Evolutionary conservation across 139 green algal species (phyloP).

Genomic region (Dunaliella primolecta): DNA sequence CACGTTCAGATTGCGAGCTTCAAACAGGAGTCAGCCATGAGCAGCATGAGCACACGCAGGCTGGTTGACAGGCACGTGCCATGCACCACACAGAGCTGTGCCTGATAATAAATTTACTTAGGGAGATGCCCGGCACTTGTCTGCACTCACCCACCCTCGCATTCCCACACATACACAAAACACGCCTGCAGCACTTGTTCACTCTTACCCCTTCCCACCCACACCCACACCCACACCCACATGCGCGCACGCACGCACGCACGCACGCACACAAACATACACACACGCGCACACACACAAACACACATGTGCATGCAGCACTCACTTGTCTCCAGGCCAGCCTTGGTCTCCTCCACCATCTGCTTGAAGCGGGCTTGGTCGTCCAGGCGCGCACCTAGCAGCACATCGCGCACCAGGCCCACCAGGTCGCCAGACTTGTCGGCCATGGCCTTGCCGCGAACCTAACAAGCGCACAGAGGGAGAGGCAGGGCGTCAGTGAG

Average conservation of each 20-base stretch:
- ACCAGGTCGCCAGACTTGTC: conserved; percentile 86
- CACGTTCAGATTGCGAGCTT: too few relatives aligned
- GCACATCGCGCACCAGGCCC: conserved; percentile 58
- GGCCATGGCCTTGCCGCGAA: conserved; percentile 89
- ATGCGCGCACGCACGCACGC: not conserved
- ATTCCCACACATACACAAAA: not conserved
- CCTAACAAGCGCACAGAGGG: conserved; percentile 10
- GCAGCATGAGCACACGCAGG: too few relatives aligned
- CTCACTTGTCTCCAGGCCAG: conserved; percentile 72
- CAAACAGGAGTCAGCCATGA: too few relatives aligned
- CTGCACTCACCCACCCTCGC: too few relatives aligned
- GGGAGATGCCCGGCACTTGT: too few relatives aligned
- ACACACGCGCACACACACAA: not conserved
- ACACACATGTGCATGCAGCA: not conserved
- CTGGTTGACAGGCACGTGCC: too few relatives aligned
- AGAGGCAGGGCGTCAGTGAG: not conserved
- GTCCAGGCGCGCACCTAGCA: not conserved
- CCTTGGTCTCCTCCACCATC: conserved; percentile 95
- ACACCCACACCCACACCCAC: not conserved
- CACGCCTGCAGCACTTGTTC: too few relatives aligned
- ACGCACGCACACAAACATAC: not conserved
- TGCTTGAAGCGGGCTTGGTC: conserved; percentile 81
- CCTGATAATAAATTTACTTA: too few relatives aligned
- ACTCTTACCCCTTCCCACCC: too few relatives aligned
- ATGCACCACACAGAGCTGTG: too few relatives aligned